Evolutionary conservation across 2,329 filamentous ascomycete species (phyloP), one percentile per base, ranked within the genome.

Genomic region (Sarocladium oryzae): DNA sequence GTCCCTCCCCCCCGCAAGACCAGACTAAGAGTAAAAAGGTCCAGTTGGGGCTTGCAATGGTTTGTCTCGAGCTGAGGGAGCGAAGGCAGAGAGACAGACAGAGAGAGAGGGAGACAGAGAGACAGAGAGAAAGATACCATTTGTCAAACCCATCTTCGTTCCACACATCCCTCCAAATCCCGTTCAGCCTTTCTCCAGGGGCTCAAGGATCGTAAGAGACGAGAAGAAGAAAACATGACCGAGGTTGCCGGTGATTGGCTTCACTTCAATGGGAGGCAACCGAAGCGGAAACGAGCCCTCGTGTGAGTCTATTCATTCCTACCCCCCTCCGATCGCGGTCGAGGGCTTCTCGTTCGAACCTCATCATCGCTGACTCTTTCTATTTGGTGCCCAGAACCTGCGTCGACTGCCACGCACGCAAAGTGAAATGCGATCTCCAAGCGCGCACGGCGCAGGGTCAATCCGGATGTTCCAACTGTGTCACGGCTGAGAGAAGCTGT

Each of bases 341-440:
- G n/a, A n/a, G n/a, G n/a, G n/a, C n/a, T n/a, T n/a, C n/a, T n/a
- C n/a, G n/a, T n/a, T n/a, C n/a, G n/a, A n/a, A n/a, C n/a, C n/a
- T n/a, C n/a, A n/a, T n/a, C n/a, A n/a, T n/a, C n/a, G n/a, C n/a
- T n/a, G n/a, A n/a, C n/a, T n/a, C n/a, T n/a, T n/a, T 36, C 23
- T 30, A 11, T 23, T 28, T 30, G 28, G 28, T 30, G 28, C 13
- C 13, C 30, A 49, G 46, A 23, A 49, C 30, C 11, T 63, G 66
- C 52, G 52, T 62, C 20, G 55, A 57, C 41, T 68, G 66, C 30
- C 66, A 68, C 51, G 59, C 61, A 1, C 68, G 67, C 54, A 68
- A 68, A 56, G 60, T 66, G 51, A 67, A 66, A 33, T 68, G 65
- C 26, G 63, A 67, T 52, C 53, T 66, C 26, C 63, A 66, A 57